Percentiles rank a stretch among this genome's conserved stretches.
Conservation (phyloP, 2,329 filamentous ascomycete genomes). For the Lasiodiplodia sp. region DNA sequence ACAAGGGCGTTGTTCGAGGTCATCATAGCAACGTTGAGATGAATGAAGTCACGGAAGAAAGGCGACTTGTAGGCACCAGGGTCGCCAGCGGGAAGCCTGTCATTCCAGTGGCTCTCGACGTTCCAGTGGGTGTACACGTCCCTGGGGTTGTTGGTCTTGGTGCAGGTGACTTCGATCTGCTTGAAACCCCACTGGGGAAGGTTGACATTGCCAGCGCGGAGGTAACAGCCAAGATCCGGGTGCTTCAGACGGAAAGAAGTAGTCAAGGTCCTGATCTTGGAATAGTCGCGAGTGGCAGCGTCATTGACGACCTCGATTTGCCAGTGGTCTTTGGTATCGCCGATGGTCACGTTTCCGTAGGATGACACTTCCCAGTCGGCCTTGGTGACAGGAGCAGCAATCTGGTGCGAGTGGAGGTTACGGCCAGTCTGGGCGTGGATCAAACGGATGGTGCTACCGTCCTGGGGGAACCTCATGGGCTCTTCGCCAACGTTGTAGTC, state of each 20-base stretch:
- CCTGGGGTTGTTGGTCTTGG: conserved; percentile 88
- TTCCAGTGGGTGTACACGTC: conserved; percentile 99
- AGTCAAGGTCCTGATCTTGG: conserved; percentile 86
- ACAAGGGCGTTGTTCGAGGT: conserved; percentile 99
- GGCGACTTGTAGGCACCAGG: conserved; percentile 94
- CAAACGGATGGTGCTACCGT: conserved; percentile 81
- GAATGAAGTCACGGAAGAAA: conserved; percentile 96
- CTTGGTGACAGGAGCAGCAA: conserved; percentile 89
- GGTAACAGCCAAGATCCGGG: conserved; percentile 83
- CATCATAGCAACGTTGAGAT: conserved; percentile 99
- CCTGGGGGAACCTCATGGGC: conserved; percentile 75
- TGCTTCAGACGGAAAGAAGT: conserved; percentile 92
- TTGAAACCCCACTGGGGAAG: conserved; percentile 99
- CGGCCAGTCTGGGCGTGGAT: conserved; percentile 96
- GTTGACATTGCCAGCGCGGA: conserved; percentile 94
- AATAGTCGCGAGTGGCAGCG: conserved; percentile 84
- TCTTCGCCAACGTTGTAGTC: conserved; percentile 76
- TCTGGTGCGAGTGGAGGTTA: conserved; percentile 93
- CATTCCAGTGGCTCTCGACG: conserved; percentile 92
- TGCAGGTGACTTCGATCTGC: conserved; percentile 97
- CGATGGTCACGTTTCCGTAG: conserved; percentile 94
- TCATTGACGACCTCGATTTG: conserved; percentile 89
- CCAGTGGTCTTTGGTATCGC: conserved; percentile 99
- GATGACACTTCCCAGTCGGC: conserved; percentile 90
- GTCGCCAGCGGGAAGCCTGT: conserved; percentile 86